These are phyloP conservation scores for Herpetospermum pedunculosum DNA, from an alignment of 306 rosid species.

Conservation along the genomic window DNA sequence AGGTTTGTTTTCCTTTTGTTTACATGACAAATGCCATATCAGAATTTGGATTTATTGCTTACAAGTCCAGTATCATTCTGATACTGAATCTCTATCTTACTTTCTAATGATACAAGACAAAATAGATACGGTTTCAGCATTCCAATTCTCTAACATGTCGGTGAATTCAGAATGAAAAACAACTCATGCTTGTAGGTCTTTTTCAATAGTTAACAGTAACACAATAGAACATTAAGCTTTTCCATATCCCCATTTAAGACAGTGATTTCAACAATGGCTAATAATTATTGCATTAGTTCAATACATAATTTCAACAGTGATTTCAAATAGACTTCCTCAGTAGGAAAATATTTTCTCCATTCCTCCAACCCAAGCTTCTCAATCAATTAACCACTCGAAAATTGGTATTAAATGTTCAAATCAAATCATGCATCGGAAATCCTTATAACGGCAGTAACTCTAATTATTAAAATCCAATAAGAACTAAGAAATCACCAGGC, in stretches of 20 bases:
- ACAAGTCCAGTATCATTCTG: not conserved
- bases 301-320: not conserved
- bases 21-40: not conserved
- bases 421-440: not conserved
- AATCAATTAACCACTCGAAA: not conserved
- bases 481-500: constrained; percentile 32
- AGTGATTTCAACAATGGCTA: not conserved
- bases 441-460: not conserved
- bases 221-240: not conserved
- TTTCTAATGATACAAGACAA: not conserved
- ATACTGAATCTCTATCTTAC: not conserved
- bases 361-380: not conserved
- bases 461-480: not conserved
- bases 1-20: not conserved
- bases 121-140: not conserved
- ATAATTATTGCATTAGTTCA: not conserved
- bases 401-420: not conserved
- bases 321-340: not conserved
- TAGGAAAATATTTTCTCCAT: not conserved
- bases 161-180: not conserved
- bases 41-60: not conserved
- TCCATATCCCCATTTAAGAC: not conserved
- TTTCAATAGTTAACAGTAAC: not conserved
- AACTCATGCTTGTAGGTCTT: not conserved
- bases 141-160: not conserved